phyloP scores from a whole-genome alignment of 495 filamentous ascomycete genomes.

The Xylaria intraflava region DNA sequence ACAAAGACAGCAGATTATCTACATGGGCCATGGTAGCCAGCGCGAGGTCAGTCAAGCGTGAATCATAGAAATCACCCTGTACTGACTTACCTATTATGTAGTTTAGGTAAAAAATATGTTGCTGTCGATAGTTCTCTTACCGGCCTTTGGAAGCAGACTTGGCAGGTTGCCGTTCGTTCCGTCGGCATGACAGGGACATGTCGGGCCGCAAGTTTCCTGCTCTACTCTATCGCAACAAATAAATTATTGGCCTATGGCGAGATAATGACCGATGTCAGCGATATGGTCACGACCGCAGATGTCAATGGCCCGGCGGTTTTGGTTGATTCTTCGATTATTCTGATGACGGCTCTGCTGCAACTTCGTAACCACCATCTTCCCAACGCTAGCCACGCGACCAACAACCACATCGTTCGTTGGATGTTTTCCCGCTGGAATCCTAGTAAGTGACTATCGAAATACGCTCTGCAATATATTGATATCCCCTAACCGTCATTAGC shows the following conservation, averaged over 20 bases:
- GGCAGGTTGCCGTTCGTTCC: slow-evolving; percentile 65
- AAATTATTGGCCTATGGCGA: slow-evolving; percentile 57
- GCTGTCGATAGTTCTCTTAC: slow-evolving; percentile 20
- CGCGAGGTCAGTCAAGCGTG: slow-evolving; percentile 41
- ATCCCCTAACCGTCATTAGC: slow-evolving; percentile 18
- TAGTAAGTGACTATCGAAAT: slow-evolving; percentile 39
- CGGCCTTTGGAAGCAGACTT: slow-evolving; percentile 60
- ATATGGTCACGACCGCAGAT: slow-evolving; percentile 66
- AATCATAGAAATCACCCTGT: not conserved
- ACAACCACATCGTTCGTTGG: slow-evolving; percentile 70
- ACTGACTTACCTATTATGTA: slow-evolving; percentile 21
- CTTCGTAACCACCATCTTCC: slow-evolving; percentile 56
- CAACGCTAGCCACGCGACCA: slow-evolving; percentile 54
- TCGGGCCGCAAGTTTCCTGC: slow-evolving; percentile 72
- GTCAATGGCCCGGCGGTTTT: slow-evolving; percentile 73
- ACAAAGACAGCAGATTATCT: slow-evolving; percentile 32
- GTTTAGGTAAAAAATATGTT: slow-evolving; percentile 18
- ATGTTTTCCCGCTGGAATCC: slow-evolving; percentile 72
- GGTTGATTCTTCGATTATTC: slow-evolving; percentile 67
- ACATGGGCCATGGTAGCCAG: slow-evolving; percentile 56
- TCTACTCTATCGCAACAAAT: slow-evolving; percentile 57
- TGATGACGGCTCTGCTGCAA: slow-evolving; percentile 62
- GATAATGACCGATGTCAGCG: slow-evolving; percentile 55
- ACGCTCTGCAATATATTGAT: not conserved
- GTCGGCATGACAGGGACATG: slow-evolving; percentile 64